These are phyloP conservation scores for Leptographium radiaticola DNA, from an alignment of 2,329 filamentous ascomycete species.

Conservation along the genomic window DNA sequence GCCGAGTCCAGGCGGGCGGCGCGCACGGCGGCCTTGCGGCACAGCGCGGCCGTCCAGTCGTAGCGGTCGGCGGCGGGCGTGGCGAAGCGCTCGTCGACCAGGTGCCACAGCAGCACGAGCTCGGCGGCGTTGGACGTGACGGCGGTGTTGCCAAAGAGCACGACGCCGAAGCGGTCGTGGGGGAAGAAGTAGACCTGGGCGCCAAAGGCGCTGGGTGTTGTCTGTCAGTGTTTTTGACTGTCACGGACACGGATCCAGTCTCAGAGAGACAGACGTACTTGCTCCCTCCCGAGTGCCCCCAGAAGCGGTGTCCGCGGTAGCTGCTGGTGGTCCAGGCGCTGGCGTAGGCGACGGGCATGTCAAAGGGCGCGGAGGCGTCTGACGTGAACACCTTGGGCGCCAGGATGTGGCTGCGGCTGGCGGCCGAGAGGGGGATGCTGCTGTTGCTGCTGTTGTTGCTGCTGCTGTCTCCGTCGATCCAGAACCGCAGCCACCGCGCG, in stretches of 20 bases:
- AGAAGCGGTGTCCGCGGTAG: slow-evolving; percentile 29
- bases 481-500: slow-evolving; percentile 34
- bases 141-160: slow-evolving; percentile 31
- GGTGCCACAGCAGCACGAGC: slow-evolving; percentile 21
- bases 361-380: slow-evolving; percentile 13
- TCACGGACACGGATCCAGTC: no score
- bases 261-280: no score
- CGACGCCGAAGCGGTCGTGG: slow-evolving; percentile 26
- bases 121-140: slow-evolving; percentile 23
- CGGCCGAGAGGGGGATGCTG: slow-evolving; percentile 20
- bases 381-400: slow-evolving; percentile 18
- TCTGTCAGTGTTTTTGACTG: no score
- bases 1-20: slow-evolving; percentile 17
- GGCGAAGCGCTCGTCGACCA: slow-evolving; percentile 27
- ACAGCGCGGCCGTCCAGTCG: slow-evolving; percentile 22
- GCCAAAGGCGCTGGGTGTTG: slow-evolving; percentile 28
- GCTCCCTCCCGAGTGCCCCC: slow-evolving; percentile 29
- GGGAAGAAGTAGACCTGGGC: slow-evolving; percentile 31
- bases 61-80: slow-evolving; percentile 20
- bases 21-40: not conserved
- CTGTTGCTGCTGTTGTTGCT: no score
- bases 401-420: slow-evolving; percentile 20
- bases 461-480: no score
- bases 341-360: slow-evolving; percentile 24
- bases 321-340: slow-evolving; percentile 25